Evolutionary conservation across 2,329 filamentous ascomycete genomes (phyloP).

Genomic region (Pyrenochaeta sp.): DNA sequence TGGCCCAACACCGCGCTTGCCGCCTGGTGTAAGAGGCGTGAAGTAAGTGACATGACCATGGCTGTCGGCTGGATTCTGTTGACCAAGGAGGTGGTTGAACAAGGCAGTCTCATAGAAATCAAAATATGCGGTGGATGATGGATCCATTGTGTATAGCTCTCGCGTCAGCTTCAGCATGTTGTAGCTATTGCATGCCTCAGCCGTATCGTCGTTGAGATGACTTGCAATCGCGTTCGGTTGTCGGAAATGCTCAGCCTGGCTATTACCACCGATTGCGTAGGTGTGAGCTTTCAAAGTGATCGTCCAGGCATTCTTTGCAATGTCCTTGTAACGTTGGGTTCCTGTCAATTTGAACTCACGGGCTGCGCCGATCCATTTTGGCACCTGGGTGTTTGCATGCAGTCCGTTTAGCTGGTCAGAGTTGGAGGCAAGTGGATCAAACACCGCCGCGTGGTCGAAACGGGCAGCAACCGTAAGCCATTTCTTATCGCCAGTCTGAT

Average conservation of each 20-base stretch:
- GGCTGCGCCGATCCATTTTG: constrained; percentile 63
- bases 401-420: constrained; percentile 58
- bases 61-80: constrained; percentile 54
- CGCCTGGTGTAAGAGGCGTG: constrained; percentile 60
- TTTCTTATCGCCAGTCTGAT: constrained; percentile 55
- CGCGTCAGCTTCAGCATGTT: constrained; percentile 66
- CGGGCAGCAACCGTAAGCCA: constrained; percentile 60
- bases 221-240: constrained; percentile 57
- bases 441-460: constrained; percentile 60
- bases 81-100: constrained; percentile 61
- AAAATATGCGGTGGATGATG: constrained; percentile 56
- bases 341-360: constrained; percentile 61
- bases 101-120: constrained; percentile 63
- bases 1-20: constrained; percentile 59
- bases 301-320: constrained; percentile 61
- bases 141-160: constrained; percentile 59
- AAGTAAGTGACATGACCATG: constrained; percentile 65
- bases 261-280: constrained; percentile 65
- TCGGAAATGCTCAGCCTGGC: constrained; percentile 63
- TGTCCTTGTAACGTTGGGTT: constrained; percentile 55
- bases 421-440: constrained; percentile 58
- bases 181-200: constrained; percentile 64
- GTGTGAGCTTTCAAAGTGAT: constrained; percentile 58
- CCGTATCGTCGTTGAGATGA: constrained; percentile 57
- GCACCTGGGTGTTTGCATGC: constrained; percentile 64